These are phyloP conservation scores for Reutealis trisperma DNA, from an alignment of 345 rosid species.

Conservation along the genomic window DNA sequence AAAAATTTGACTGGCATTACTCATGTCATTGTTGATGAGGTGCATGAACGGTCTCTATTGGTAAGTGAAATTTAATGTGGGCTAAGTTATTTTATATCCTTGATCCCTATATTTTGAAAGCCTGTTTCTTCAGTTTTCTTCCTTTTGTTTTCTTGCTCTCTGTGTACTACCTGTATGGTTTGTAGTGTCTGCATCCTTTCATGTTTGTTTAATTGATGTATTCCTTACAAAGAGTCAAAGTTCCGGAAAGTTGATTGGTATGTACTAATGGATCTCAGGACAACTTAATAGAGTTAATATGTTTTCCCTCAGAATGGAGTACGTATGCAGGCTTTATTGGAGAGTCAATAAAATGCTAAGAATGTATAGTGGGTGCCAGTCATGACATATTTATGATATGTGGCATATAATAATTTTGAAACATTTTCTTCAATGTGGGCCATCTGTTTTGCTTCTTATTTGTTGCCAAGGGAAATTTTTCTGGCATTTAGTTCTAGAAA, in stretches of 20 bases:
- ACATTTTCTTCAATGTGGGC: neutral
- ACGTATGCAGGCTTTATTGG: neutral
- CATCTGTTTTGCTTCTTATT: neutral
- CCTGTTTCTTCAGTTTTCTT: constrained; percentile 7
- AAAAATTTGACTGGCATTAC: constrained; percentile 65
- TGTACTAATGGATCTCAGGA: neutral
- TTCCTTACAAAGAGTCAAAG: constrained; percentile 3
- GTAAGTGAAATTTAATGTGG: constrained; percentile 43
- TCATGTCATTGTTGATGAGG: constrained; percentile 93
- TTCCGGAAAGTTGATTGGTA: constrained; percentile 3
- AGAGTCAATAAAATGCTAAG: neutral
- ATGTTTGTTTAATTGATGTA: neutral
- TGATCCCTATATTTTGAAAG: neutral
- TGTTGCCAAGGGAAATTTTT: neutral
- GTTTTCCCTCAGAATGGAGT: neutral
- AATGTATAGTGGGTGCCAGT: neutral
- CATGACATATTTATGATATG: neutral
- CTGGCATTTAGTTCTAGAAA: neutral
- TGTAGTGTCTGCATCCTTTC: neutral
- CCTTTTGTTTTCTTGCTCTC: neutral
- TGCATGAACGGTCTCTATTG: constrained; percentile 92
- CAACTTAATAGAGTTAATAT: neutral
- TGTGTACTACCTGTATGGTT: neutral
- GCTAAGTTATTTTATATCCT: neutral
- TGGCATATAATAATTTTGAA: neutral